These are phyloP conservation scores for Pseudocercospora fijiensis DNA, from an alignment of 2,329 filamentous ascomycete genomes.

Conservation along the genomic window DNA sequence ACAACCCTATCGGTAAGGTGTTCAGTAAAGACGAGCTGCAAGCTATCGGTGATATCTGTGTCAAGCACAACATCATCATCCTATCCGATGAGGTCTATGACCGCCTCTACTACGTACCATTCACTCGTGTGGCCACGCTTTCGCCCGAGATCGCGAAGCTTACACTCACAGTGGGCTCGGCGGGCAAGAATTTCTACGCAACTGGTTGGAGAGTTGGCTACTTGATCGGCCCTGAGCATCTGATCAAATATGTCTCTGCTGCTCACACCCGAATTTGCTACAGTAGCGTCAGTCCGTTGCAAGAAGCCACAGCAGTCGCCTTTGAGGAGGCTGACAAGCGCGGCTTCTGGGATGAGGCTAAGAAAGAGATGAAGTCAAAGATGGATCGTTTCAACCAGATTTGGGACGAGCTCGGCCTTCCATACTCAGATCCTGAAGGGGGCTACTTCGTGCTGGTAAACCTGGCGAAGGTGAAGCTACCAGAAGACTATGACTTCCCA, in stretches of 20 bases:
- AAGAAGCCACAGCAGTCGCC: constrained; percentile 90
- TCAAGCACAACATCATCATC: constrained; percentile 92
- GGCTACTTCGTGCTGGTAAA: constrained; percentile 98
- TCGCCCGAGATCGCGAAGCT: constrained; percentile 85
- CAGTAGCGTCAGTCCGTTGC: constrained; percentile 85
- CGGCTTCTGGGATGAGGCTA: constrained; percentile 83
- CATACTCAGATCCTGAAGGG: constrained; percentile 87
- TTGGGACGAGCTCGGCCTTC: constrained; percentile 50
- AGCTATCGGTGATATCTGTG: constrained; percentile 80
- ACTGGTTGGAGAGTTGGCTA: constrained; percentile 97
- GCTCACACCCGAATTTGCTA: constrained; percentile 97
- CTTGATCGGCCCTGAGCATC: constrained; percentile 82
- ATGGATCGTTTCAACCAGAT: constrained; percentile 79
- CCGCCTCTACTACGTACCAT: constrained; percentile 89
- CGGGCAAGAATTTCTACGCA: constrained; percentile 97
- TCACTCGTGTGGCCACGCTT: constrained; percentile 86
- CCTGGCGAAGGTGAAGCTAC: constrained; percentile 81
- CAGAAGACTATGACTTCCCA: constrained; percentile 82
- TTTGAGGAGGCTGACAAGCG: constrained; percentile 85
- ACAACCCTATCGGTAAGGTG: constrained; percentile 97
- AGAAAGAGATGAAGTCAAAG: constrained; percentile 85
- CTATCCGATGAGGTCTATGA: constrained; percentile 71
- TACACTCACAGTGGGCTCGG: constrained; percentile 91
- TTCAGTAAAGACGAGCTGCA: constrained; percentile 81
- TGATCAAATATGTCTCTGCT: constrained; percentile 87